Percentiles rank a stretch among this genome's conserved stretches.
phyloP scores from a whole-genome alignment of 139 green algal genomes.

The Deuterostichococcus epilithicus region DNA sequence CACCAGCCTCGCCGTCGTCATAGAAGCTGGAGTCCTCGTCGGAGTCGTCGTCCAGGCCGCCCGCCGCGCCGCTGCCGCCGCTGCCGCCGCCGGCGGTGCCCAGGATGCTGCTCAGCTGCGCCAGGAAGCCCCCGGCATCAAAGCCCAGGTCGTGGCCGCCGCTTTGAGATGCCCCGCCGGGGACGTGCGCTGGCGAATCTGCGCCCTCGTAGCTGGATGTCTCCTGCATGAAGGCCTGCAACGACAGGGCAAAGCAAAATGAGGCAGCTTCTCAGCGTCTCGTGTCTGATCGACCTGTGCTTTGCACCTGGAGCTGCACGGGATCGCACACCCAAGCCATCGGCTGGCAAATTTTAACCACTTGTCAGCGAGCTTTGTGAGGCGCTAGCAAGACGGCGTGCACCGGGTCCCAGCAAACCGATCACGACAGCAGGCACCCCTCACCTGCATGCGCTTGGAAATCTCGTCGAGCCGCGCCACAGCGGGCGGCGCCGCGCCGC shows the following conservation, averaged over 20 bases:
- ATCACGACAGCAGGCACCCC: no score
- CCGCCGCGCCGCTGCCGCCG: neutral
- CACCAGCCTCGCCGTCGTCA: neutral
- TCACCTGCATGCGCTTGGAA: neutral
- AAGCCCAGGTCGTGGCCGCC: neutral
- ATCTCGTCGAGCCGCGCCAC: conserved; percentile 1
- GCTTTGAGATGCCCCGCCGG: no score
- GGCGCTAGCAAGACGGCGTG: no score
- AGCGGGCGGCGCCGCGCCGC: neutral
- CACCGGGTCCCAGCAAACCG: no score
- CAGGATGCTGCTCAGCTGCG: neutral
- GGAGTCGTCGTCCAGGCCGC: neutral
- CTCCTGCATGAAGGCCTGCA: conserved; percentile 49
- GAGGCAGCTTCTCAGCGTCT: no score
- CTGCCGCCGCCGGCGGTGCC: neutral
- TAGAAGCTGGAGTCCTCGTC: neutral
- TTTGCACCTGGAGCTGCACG: no score
- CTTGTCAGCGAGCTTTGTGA: no score
- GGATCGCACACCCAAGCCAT: no score
- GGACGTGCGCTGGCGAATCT: conserved; percentile 36
- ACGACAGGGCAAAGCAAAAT: neutral
- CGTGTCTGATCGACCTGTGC: no score
- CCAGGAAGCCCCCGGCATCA: conserved; percentile 3
- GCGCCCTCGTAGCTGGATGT: conserved; percentile 44
- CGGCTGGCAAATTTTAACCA: no score